Conservation (phyloP, 2,329 filamentous ascomycete species). For the Botrytis cinerea region DNA sequence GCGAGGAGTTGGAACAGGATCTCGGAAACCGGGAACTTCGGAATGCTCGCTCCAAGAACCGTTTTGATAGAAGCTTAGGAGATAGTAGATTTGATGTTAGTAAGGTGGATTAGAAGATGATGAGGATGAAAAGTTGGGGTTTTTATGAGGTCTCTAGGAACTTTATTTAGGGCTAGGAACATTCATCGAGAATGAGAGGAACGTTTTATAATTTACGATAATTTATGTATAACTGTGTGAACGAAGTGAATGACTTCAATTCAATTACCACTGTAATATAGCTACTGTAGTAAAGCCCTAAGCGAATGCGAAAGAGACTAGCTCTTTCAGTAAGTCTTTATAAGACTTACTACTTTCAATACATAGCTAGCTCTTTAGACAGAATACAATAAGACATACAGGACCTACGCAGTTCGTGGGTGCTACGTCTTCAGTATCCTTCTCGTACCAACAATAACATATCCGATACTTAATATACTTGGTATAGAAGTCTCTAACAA, state of each 20-base stretch:
- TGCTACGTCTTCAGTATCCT: no score
- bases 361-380: no score
- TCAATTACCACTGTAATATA: no score
- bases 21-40: neutral
- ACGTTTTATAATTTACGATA: neutral
- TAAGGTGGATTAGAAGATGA: neutral
- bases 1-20: neutral
- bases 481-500: neutral
- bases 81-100: neutral
- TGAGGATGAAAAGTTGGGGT: no score
- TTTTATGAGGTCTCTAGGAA: neutral
- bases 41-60: neutral
- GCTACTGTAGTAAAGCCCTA: no score
- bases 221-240: neutral
- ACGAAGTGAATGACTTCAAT: no score
- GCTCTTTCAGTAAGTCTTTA: no score
- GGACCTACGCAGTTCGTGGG: no score
- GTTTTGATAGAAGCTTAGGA: neutral
- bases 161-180: neutral
- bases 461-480: neutral
- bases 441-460: no score
- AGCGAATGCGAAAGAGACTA: no score
- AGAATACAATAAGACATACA: no score
- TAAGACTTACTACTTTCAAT: no score
- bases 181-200: neutral